A percentile compares a stretch with the other conserved stretches of the same genome.
Conservation (phyloP, 441 rosid species). For the Kokia cookei region DNA sequence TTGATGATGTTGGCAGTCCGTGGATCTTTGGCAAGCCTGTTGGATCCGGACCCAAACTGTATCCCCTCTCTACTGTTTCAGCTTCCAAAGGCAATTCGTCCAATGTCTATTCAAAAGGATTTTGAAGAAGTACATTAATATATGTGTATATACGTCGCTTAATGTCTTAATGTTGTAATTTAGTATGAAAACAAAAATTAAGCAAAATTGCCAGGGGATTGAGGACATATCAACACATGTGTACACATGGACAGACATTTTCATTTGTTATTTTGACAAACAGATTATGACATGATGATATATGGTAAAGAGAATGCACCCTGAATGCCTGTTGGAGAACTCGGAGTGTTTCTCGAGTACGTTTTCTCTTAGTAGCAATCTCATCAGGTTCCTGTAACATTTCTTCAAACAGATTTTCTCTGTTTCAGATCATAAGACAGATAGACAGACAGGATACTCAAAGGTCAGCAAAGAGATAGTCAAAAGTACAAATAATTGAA, state of each 20-base stretch:
- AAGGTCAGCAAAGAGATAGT: neutral
- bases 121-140: neutral
- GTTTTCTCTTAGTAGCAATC: conserved; percentile 81
- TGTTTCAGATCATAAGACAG: conserved; percentile 28
- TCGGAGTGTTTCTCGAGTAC: conserved; percentile 76
- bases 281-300: neutral
- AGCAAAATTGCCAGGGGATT: neutral
- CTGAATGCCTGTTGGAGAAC: conserved; percentile 95
- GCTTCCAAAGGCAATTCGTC: conserved; percentile 97
- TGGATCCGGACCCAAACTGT: conserved; percentile 55
- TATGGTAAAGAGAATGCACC: conserved; percentile 37
- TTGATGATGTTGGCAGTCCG: conserved; percentile 64
- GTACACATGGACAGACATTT: neutral
- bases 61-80: conserved; percentile 85
- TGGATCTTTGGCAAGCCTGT: conserved; percentile 75
- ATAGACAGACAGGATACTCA: neutral
- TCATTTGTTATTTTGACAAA: neutral
- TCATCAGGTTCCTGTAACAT: conserved; percentile 99
- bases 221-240: neutral
- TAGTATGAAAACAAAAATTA: neutral
- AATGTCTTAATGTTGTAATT: neutral
- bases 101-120: conserved; percentile 50
- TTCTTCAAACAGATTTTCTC: conserved; percentile 98
- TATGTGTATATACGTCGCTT: neutral
- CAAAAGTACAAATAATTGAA: neutral